Evolutionary conservation across 1,139 yeast genomes (phyloP).

Genomic region (Taphrina sp.): DNA sequence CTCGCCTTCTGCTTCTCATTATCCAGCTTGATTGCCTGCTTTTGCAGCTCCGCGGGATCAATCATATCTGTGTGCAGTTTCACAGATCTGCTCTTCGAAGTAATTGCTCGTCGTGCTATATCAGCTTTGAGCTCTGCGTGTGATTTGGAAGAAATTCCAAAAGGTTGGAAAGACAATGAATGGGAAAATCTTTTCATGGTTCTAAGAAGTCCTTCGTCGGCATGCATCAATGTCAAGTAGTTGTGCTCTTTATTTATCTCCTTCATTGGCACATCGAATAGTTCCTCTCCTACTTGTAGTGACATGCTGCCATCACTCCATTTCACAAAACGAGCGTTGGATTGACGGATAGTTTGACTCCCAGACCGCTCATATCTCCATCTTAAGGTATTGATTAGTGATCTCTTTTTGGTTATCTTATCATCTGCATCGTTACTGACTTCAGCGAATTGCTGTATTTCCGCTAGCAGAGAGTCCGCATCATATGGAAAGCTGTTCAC

Average conservation of each 20-base stretch:
- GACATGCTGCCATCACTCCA: constrained; percentile 95
- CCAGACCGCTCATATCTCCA: constrained; percentile 78
- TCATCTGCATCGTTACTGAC: neutral
- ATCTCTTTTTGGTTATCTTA: constrained; percentile 16
- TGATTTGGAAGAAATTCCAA: constrained; percentile 36
- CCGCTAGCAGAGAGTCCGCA: constrained; percentile 5
- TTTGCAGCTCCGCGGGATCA: constrained; percentile 60
- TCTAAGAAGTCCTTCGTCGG: constrained; percentile 69
- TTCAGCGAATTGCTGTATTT: constrained; percentile 7
- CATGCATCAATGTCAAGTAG: constrained; percentile 68
- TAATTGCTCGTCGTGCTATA: constrained; percentile 80
- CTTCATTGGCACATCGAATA: constrained; percentile 62
- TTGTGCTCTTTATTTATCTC: constrained; percentile 61
- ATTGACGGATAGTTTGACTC: constrained; percentile 58
- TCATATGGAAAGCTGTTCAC: constrained; percentile 6
- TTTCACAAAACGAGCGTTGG: constrained; percentile 82
- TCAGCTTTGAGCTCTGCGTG: constrained; percentile 50
- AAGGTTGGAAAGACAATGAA: constrained; percentile 32
- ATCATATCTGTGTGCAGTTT: constrained; percentile 75
- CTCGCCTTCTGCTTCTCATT: constrained; percentile 48
- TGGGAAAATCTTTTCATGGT: constrained; percentile 36
- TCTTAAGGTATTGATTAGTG: constrained; percentile 76
- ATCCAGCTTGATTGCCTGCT: constrained; percentile 65
- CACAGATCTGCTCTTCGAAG: constrained; percentile 79
- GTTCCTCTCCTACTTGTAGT: constrained; percentile 79